Percentiles rank a stretch among this genome's conserved stretches.
Evolutionary conservation across 495 filamentous ascomycete genomes (phyloP).

Genomic region (Penicillium cataractarum): DNA sequence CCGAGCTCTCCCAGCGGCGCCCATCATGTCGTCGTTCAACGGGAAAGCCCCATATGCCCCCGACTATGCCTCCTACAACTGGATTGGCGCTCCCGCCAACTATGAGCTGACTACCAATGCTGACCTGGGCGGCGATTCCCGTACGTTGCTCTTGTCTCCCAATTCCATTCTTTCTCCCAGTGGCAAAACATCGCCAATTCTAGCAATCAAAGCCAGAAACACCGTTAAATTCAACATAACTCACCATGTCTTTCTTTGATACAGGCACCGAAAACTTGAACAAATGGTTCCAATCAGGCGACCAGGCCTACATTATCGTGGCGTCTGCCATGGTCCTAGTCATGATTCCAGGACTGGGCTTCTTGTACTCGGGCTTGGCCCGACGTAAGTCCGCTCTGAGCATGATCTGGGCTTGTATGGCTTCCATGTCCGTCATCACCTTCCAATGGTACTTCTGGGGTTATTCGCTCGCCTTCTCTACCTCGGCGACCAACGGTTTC

Average conservation of each 20-base stretch:
- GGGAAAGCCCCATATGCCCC: constrained; percentile 41
- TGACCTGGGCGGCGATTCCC: constrained; percentile 76
- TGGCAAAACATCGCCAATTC: constrained; percentile 5
- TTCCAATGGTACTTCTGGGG: constrained; percentile 82
- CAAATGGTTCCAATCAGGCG: constrained; percentile 79
- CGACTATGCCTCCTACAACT: constrained; percentile 71
- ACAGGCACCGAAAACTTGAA: constrained; percentile 77
- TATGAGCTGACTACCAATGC: constrained; percentile 74
- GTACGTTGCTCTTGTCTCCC: constrained; percentile 58
- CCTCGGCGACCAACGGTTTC: constrained; percentile 64
- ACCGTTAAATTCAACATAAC: background rate
- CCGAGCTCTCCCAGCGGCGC: constrained; percentile 10
- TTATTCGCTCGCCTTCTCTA: constrained; percentile 71
- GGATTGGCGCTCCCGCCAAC: constrained; percentile 72
- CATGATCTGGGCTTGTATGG: constrained; percentile 74
- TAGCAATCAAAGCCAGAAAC: no score
- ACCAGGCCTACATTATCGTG: constrained; percentile 88
- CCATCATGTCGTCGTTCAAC: constrained; percentile 33
- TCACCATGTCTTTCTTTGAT: background rate
- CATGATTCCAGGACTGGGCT: constrained; percentile 80
- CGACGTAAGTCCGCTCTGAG: constrained; percentile 68
- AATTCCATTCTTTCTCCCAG: background rate
- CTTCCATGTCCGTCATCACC: constrained; percentile 63
- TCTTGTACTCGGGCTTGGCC: constrained; percentile 68
- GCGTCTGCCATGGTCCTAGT: constrained; percentile 92